These are phyloP conservation scores for Lodderomyces beijingensis DNA, from an alignment of 1,139 yeast genomes.

Conservation along the genomic window DNA sequence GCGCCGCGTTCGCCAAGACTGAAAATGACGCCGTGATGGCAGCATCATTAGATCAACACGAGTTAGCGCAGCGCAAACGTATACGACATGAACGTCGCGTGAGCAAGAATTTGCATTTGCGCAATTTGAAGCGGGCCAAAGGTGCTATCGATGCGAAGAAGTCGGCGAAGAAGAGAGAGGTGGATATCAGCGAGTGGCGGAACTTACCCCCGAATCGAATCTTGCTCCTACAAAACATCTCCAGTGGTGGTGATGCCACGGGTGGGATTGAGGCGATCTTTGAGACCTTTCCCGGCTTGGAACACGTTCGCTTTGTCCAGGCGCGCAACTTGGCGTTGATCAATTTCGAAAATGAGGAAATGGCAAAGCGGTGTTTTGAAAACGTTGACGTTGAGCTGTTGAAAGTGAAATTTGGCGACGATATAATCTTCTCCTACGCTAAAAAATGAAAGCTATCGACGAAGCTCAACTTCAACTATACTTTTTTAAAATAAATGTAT, in stretches of 20 bases:
- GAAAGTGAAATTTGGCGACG: constrained; percentile 19
- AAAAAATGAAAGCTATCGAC: constrained; percentile 23
- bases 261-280: constrained; percentile 41
- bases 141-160: constrained; percentile 16
- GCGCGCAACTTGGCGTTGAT: constrained; percentile 73
- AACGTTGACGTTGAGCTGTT: constrained; percentile 9
- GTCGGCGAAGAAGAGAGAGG: constrained; percentile 11
- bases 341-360: constrained; percentile 58
- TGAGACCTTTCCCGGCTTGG: constrained; percentile 51
- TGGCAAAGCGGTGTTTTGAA: constrained; percentile 24
- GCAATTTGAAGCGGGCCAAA: constrained; percentile 15
- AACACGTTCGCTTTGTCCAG: constrained; percentile 61
- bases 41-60: constrained; percentile 5
- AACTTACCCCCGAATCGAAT: constrained; percentile 64
- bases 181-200: constrained; percentile 23
- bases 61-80: constrained; percentile 15
- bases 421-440: constrained; percentile 29
- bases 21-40: constrained; percentile 43
- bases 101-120: background rate
- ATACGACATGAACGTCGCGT: constrained; percentile 11
- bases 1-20: constrained; percentile 35
- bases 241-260: constrained; percentile 15
- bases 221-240: constrained; percentile 61
- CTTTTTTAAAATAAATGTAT: too few species aligned
- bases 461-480: too few species aligned